Percentiles rank a stretch among this genome's conserved stretches.
These are phyloP conservation scores for Viola odorata DNA, from an alignment of 345 rosid species.

Conservation along the genomic window DNA sequence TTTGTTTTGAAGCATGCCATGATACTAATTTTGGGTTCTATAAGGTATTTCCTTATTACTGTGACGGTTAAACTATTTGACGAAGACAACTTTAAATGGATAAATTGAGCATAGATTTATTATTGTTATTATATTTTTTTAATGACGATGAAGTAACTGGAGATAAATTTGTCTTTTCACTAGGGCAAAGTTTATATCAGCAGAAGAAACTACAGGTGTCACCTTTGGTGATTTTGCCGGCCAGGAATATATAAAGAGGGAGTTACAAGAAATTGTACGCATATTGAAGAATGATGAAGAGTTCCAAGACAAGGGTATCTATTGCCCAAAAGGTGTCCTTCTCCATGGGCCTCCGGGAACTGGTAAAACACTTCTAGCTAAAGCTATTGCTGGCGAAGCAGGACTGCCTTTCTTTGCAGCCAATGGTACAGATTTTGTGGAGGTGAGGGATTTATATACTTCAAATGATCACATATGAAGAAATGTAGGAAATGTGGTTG, in stretches of 20 bases:
- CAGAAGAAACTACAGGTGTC: conserved; percentile 90
- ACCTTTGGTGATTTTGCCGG: conserved; percentile 98
- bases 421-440: conserved; percentile 96
- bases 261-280: conserved; percentile 84
- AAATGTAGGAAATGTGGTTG: too few relatives aligned
- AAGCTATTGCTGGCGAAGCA: conserved; percentile 99
- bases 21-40: neutral
- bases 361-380: conserved; percentile 92
- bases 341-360: conserved; percentile 99
- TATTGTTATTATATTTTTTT: neutral
- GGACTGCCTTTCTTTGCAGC: conserved; percentile 95
- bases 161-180: conserved; percentile 17
- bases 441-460: conserved; percentile 38
- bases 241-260: conserved; percentile 89
- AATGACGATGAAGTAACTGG: neutral
- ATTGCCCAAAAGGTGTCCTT: conserved; percentile 96
- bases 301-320: conserved; percentile 84
- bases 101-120: neutral
- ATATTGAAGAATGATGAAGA: conserved; percentile 89
- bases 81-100: conserved; percentile 4
- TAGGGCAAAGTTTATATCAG: conserved; percentile 94
- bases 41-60: neutral
- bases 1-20: neutral
- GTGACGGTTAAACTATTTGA: neutral
- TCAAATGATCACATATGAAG: neutral